Evolutionary conservation across 2,329 filamentous ascomycete genomes (phyloP).

Genomic region (Massarina eburnea): DNA sequence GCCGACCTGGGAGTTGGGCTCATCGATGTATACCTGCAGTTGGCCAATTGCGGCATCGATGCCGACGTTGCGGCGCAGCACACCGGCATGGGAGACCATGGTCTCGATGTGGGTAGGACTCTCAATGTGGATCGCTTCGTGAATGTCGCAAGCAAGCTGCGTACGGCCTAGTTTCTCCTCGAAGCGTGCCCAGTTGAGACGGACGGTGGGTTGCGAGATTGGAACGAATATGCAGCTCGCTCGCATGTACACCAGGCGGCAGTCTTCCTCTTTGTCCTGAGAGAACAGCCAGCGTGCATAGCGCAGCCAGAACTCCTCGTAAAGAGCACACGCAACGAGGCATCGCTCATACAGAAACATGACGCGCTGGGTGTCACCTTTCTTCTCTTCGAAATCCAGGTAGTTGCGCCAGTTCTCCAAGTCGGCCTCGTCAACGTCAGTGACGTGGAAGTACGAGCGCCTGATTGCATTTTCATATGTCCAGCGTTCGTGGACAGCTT

Average conservation of each 20-base stretch:
- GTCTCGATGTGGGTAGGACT: slow-evolving; percentile 84
- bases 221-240: slow-evolving; percentile 85
- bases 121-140: slow-evolving; percentile 73
- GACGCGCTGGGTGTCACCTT: slow-evolving; percentile 73
- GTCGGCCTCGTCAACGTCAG: slow-evolving; percentile 83
- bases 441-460: slow-evolving; percentile 94
- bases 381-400: slow-evolving; percentile 88
- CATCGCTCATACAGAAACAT: slow-evolving; percentile 92
- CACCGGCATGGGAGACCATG: slow-evolving; percentile 83
- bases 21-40: slow-evolving; percentile 75
- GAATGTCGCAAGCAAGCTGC: slow-evolving; percentile 80
- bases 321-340: slow-evolving; percentile 87
- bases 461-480: slow-evolving; percentile 94
- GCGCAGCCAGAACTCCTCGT: slow-evolving; percentile 98
- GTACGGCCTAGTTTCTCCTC: slow-evolving; percentile 81
- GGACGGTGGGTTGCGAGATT: slow-evolving; percentile 78
- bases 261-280: slow-evolving; percentile 79
- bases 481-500: slow-evolving; percentile 90
- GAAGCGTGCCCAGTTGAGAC: slow-evolving; percentile 90
- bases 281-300: slow-evolving; percentile 90
- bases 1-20: slow-evolving; percentile 76
- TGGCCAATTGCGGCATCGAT: slow-evolving; percentile 82
- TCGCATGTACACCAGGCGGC: slow-evolving; percentile 87
- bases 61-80: slow-evolving; percentile 79
- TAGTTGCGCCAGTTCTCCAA: slow-evolving; percentile 93